Evolutionary conservation across 1,284 basidiomycete genomes (phyloP).

Genomic region (Apiotrichum veenhuisii): DNA sequence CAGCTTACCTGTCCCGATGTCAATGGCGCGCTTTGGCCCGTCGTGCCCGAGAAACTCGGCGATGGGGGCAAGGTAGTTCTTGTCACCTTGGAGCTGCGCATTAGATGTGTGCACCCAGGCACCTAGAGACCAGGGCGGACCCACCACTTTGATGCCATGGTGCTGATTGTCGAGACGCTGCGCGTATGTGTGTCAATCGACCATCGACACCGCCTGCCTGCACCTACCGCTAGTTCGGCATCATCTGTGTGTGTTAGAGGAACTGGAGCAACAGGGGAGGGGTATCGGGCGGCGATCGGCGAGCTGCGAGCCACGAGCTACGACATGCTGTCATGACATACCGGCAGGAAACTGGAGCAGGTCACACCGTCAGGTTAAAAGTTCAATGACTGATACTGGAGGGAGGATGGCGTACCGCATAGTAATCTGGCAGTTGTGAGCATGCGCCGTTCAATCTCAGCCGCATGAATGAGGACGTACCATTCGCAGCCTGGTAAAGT

Average conservation of each 20-base stretch:
- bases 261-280: no score
- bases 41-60: background rate
- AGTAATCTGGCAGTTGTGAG: background rate
- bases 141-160: slow-evolving; percentile 13
- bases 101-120: background rate
- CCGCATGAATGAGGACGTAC: background rate
- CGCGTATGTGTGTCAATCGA: no score
- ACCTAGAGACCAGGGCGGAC: background rate
- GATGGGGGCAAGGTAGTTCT: slow-evolving; percentile 17
- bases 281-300: no score
- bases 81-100: slow-evolving; percentile 8
- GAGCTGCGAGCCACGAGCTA: no score
- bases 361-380: background rate
- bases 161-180: slow-evolving; percentile 19
- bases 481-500: slow-evolving; percentile 15
- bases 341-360: slow-evolving; percentile 9
- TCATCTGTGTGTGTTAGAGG: background rate
- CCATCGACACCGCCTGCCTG: background rate
- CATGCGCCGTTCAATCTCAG: background rate
- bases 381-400: background rate
- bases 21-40: slow-evolving; percentile 5
- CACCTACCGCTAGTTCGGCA: slow-evolving; percentile 2
- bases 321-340: background rate
- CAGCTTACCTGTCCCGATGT: slow-evolving; percentile 17
- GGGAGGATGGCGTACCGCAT: background rate